phyloP scores from a whole-genome alignment of 23 red algal genomes.

The Gracilaria vermiculophylla region DNA sequence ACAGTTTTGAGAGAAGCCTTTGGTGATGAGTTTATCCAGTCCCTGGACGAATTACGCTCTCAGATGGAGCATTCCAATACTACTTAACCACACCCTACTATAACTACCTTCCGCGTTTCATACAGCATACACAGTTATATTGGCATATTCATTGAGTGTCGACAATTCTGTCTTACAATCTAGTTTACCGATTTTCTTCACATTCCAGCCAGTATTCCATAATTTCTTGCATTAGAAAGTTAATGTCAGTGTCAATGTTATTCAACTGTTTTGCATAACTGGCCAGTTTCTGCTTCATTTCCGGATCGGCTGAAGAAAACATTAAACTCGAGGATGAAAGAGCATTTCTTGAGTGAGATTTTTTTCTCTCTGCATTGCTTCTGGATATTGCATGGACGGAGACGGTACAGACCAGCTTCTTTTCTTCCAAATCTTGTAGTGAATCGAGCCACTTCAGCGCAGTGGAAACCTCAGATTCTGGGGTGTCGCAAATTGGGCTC shows the following conservation, averaged over 20 bases:
- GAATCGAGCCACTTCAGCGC: conserved; percentile 28
- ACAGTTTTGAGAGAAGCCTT: conserved; percentile 24
- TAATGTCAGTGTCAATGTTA: conserved; percentile 35
- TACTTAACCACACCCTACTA: not conserved
- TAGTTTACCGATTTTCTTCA: not conserved
- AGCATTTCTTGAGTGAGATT: not conserved
- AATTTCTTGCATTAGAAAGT: conserved; percentile 20
- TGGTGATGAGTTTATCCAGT: conserved; percentile 12
- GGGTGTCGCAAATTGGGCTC: not conserved
- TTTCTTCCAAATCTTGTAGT: conserved; percentile 40
- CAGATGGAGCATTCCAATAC: not conserved
- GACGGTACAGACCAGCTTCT: conserved; percentile 21
- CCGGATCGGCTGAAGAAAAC: conserved; percentile 6
- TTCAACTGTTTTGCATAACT: conserved; percentile 28
- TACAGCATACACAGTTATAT: too few relatives aligned
- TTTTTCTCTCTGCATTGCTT: conserved; percentile 9
- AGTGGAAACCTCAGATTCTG: conserved; percentile 12
- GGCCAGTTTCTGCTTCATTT: conserved; percentile 11
- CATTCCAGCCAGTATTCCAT: conserved; percentile 33
- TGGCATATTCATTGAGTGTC: not conserved
- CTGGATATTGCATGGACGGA: conserved; percentile 38
- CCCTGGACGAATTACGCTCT: conserved; percentile 8
- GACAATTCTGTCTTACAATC: not conserved
- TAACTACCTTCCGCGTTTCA: too few relatives aligned
- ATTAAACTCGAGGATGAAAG: not conserved